These are phyloP conservation scores for Hyparrhenia diplandra DNA, from an alignment of 176 grass and related monocot genomes.

Conservation along the genomic window DNA sequence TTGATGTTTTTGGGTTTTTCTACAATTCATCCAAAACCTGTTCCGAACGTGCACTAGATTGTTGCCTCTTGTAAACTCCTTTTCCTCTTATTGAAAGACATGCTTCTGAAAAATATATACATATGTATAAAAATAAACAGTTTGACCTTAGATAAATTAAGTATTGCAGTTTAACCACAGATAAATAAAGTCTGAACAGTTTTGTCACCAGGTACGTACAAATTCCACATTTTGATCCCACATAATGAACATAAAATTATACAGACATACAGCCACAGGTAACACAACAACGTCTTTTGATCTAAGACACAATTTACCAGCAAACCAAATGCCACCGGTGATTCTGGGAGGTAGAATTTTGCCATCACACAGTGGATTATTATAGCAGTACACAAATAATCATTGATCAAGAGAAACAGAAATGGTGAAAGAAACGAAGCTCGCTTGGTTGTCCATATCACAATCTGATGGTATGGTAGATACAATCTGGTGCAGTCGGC, in stretches of 20 bases:
- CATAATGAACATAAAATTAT: constrained; percentile 10
- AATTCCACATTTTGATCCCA: neutral
- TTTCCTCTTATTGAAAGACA: neutral
- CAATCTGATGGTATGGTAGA: neutral
- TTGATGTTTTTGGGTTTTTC: neutral
- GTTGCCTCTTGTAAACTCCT: neutral
- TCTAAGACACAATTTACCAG: constrained; percentile 19
- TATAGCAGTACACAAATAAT: neutral
- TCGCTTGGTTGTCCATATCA: constrained; percentile 22
- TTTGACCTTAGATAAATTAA: too few species aligned
- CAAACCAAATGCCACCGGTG: neutral
- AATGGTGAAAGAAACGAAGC: constrained; percentile 2
- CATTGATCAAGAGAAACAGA: neutral
- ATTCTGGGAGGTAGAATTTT: neutral
- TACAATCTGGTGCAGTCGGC: neutral
- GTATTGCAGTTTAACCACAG: too few species aligned
- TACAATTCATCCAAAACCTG: neutral
- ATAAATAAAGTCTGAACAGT: too few species aligned
- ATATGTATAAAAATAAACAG: too few species aligned
- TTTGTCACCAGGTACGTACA: neutral
- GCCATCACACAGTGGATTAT: constrained; percentile 18
- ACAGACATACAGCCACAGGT: neutral
- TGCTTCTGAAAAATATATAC: too few species aligned
- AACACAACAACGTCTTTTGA: neutral
- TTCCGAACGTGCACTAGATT: neutral